Evolutionary conservation across 169 alveolate species (phyloP).

Genomic region (Plasmodium berghei): DNA sequence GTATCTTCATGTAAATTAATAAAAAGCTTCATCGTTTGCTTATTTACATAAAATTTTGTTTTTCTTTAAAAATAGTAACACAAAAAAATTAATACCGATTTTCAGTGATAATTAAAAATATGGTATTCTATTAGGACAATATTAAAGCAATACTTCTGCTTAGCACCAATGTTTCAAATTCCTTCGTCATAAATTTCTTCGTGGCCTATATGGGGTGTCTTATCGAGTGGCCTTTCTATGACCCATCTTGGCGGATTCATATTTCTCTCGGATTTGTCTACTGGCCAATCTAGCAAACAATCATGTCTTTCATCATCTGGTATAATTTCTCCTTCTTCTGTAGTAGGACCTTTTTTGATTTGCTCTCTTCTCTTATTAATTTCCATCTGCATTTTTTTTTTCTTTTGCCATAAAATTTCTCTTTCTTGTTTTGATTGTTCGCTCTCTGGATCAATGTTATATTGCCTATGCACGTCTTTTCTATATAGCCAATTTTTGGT

Average conservation of each 20-base stretch:
- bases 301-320: constrained; percentile 77
- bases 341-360: constrained; percentile 72
- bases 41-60: no score
- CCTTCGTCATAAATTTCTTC: constrained; percentile 77
- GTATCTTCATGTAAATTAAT: no score
- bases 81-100: no score
- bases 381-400: constrained; percentile 38
- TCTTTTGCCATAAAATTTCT: constrained; percentile 73
- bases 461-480: constrained; percentile 88
- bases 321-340: constrained; percentile 52
- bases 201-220: constrained; percentile 64
- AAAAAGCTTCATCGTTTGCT: no score
- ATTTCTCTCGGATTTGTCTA: constrained; percentile 74
- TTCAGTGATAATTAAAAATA: no score
- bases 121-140: no score
- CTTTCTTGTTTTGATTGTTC: constrained; percentile 84
- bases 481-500: constrained; percentile 85
- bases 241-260: constrained; percentile 78
- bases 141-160: no score
- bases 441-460: constrained; percentile 87
- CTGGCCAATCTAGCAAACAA: constrained; percentile 77
- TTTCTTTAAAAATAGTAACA: no score
- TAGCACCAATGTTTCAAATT: constrained; percentile 7
- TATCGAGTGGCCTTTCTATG: constrained; percentile 72
- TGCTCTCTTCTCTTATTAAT: constrained; percentile 74